phyloP scores from a whole-genome alignment of 306 rosid genomes.

The Citrullus colocynthis region DNA sequence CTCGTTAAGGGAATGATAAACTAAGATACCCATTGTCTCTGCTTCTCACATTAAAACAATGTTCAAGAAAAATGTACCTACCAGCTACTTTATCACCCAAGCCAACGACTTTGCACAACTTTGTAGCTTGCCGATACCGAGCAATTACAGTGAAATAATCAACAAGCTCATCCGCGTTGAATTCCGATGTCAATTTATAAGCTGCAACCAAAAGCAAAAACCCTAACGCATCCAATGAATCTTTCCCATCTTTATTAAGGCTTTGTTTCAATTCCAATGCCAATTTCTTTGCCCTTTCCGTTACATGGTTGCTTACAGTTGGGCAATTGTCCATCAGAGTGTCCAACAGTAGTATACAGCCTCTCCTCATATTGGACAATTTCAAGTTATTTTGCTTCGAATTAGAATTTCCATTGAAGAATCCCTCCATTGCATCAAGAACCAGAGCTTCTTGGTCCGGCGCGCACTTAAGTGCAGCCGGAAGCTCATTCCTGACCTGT shows the following conservation, averaged over 20 bases:
- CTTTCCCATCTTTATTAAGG: constrained; percentile 17
- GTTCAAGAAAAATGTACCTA: background rate
- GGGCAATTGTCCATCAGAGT: constrained; percentile 26
- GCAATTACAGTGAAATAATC: constrained; percentile 25
- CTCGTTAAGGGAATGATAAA: background rate
- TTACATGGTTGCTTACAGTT: constrained; percentile 23
- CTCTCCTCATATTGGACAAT: constrained; percentile 23
- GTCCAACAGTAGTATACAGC: constrained; percentile 43
- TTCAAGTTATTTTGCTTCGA: constrained; percentile 11
- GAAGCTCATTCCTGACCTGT: constrained; percentile 35
- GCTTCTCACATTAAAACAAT: background rate
- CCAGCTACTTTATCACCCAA: constrained; percentile 33
- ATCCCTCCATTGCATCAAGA: constrained; percentile 52
- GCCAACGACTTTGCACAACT: constrained; percentile 29
- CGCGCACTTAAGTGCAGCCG: constrained; percentile 29
- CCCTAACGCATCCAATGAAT: constrained; percentile 31
- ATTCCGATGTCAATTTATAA: constrained; percentile 40
- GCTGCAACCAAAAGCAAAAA: constrained; percentile 48
- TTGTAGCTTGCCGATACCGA: constrained; percentile 23
- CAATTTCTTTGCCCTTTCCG: constrained; percentile 37
- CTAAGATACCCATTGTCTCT: background rate
- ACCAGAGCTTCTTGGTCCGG: constrained; percentile 40
- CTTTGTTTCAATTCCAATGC: constrained; percentile 39
- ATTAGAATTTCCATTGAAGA: constrained; percentile 7
- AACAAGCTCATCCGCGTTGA: constrained; percentile 42